Evolutionary conservation across 2,329 filamentous ascomycete genomes (phyloP).

Genomic region (Phialocephala sp.): DNA sequence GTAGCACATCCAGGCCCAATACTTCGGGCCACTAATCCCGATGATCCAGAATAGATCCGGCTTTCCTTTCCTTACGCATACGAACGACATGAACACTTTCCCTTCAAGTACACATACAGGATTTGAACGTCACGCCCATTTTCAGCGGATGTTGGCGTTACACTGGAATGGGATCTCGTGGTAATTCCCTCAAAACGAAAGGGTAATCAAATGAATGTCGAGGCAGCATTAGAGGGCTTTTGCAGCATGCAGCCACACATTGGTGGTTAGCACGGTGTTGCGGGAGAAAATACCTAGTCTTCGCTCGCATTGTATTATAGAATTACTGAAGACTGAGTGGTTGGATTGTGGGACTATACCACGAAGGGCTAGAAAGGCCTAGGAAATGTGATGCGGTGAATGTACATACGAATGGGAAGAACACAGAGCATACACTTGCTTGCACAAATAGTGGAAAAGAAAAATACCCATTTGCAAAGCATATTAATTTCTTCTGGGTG

Average conservation of each 20-base stretch:
- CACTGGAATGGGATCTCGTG: slow-evolving; percentile 19
- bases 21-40: slow-evolving; percentile 67
- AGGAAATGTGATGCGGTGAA: not conserved
- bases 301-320: slow-evolving; percentile 8
- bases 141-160: slow-evolving; percentile 35
- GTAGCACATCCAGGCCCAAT: slow-evolving; percentile 53
- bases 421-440: not conserved
- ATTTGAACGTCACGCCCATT: slow-evolving; percentile 32
- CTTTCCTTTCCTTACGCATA: slow-evolving; percentile 30
- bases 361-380: not conserved
- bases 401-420: slow-evolving; percentile 1
- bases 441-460: slow-evolving; percentile 6
- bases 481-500: not conserved
- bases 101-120: slow-evolving; percentile 31
- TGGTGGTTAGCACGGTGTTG: not conserved
- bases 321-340: not conserved
- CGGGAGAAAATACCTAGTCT: not conserved
- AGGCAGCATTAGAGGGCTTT: slow-evolving; percentile 2
- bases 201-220: slow-evolving; percentile 10
- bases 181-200: slow-evolving; percentile 20
- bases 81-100: slow-evolving; percentile 35
- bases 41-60: slow-evolving; percentile 39
- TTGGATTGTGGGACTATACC: slow-evolving; percentile 7
- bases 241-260: not conserved
- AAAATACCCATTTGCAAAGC: slow-evolving; percentile 11